Evolutionary conservation across 2,329 filamentous ascomycete genomes (phyloP).

Genomic region (Venturia effusa): DNA sequence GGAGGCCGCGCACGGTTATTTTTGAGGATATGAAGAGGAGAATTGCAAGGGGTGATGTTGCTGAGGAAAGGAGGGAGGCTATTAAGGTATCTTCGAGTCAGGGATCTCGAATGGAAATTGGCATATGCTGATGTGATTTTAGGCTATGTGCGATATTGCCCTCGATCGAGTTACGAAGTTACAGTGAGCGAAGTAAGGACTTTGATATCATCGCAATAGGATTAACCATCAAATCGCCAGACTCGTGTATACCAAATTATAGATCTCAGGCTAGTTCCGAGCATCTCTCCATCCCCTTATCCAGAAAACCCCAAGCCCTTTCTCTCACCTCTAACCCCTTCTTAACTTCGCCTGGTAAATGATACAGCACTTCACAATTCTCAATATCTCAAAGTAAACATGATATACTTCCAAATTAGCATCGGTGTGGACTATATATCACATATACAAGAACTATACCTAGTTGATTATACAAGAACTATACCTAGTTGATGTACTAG

Average conservation of each 20-base stretch:
- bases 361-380: too few relatives aligned
- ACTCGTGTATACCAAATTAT: neutral
- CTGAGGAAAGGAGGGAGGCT: slow-evolving; percentile 58
- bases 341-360: too few relatives aligned
- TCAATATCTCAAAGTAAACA: too few relatives aligned
- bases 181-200: slow-evolving; percentile 8
- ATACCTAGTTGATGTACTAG: too few relatives aligned
- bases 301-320: too few relatives aligned
- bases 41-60: slow-evolving; percentile 57
- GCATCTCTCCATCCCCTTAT: too few relatives aligned
- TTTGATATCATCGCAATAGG: neutral
- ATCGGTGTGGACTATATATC: too few relatives aligned
- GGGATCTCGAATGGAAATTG: neutral
- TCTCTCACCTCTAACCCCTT: too few relatives aligned
- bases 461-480: too few relatives aligned
- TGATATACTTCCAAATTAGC: too few relatives aligned
- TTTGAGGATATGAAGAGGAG: slow-evolving; percentile 72
- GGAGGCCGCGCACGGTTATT: slow-evolving; percentile 58
- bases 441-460: too few relatives aligned
- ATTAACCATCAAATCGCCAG: neutral
- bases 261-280: too few relatives aligned
- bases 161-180: slow-evolving; percentile 65
- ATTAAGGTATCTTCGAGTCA: slow-evolving; percentile 51
- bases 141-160: slow-evolving; percentile 92
- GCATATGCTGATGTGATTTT: neutral